Evolutionary conservation across 179 eudicot genomes (phyloP), one percentile per base, ranked within the genome.

Genomic region (Silene coronaria): DNA sequence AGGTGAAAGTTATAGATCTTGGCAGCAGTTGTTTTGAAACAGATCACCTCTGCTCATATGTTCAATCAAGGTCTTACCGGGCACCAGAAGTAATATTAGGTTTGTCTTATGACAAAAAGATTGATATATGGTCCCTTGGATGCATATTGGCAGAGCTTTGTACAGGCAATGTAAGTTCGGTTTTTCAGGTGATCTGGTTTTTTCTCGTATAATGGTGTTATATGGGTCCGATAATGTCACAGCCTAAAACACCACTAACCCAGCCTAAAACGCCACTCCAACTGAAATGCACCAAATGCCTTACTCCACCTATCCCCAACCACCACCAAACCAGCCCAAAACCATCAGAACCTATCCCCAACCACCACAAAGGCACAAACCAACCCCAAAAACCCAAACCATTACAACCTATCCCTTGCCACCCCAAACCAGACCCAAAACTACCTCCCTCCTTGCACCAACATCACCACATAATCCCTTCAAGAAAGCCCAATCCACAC

Each of bases 21-120:
- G 99, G 99, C 72, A 96, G 99, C 87, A 96, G 99, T 79, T 96
- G 99, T 81, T 96, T 96, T 81, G 96, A 89, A 82, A 96, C 99
- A 66, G 99, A 96, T 79, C 93, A 91, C 88, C 97, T 96, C 28
- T 96, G 97, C 76, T 93, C 97, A 62, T 96, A 96, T 82, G 99
- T 96, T 78, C 99, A 96, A 57, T 96, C 99, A 59, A 85, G 99
- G 75, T 96, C 99, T 21, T 96, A 96, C 79, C 91, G 99, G 22
- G 99, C 99, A n/a, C 99, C 99, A 30, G 99, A 96, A 83, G 99
- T 96, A 74, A 91, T 96, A 70, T 79, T 96, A 81, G 98, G 98
- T 60, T 89, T 96, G 79, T 87, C 97, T 27, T 96, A 96, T 85
- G 96, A 90, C 82, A 91, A 93, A 78, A 96, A 93, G 82, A 96